Evolutionary conservation across 2,329 filamentous ascomycete genomes (phyloP), one percentile per base, ranked within the genome.

Genomic region (Exophiala bonariae): DNA sequence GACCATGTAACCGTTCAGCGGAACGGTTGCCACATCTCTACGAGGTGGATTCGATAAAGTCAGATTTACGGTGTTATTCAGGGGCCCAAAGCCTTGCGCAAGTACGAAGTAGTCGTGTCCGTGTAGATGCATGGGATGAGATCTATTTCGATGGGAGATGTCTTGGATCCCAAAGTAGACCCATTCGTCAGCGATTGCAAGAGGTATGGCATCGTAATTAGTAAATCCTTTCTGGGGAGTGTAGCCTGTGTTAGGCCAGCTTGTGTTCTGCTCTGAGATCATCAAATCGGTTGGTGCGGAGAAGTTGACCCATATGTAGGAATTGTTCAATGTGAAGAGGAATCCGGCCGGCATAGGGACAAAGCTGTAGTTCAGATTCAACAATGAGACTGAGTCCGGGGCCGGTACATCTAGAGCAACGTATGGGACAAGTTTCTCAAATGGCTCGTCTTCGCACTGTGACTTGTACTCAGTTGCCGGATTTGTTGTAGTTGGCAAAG

Each of bases 71-170:
- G 70, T 63, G 35, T 70, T 61, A 3, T 72, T 66, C 8, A 57
- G 60, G 39, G 69, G 68, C 47, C 73, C 63, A 70, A 71, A 75
- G n/a, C 72, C 72, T 42, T 66, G 61, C 11, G 66, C 66, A 2
- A 75, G 66, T 7, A 74, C 56, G 49, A 67, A 70, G 59, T 74
- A 69, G 57, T 75, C 71, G 57, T 75, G 73, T 14, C 73, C 71
- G 63, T 76, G 73, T 11, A 76, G 55, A 57, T 72, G 69, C 70
- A 76, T 74, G 2, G 72, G 71, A 39, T 75, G 72, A 7, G 55
- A 28, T 47, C 6, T 50, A 33, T 36, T 65, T 54, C 55, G 16
- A 22, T 39, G 36, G 6, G 20, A 1, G 20, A 36, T 59, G 53
- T 66, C 63, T 52, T 69, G 62, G 20, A 69, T 59, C 10, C 68